These are phyloP conservation scores for Falciphora oryzae DNA, from an alignment of 2,329 filamentous ascomycete genomes.

Conservation along the genomic window DNA sequence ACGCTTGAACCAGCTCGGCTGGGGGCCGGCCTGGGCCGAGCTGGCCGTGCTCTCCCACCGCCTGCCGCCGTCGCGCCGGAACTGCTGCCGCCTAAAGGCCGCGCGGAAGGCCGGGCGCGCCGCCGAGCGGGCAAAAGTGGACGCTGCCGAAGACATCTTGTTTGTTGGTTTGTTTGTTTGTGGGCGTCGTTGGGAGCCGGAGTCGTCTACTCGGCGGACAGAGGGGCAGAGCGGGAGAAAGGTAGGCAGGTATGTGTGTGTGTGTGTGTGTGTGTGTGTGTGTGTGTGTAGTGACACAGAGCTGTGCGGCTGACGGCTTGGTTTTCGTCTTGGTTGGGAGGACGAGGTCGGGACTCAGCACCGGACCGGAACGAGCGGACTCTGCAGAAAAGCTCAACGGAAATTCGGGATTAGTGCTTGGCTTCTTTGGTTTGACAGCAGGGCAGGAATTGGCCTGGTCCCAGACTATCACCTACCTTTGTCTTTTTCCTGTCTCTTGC, in stretches of 20 bases:
- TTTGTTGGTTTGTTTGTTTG: background rate
- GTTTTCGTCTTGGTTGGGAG: background rate
- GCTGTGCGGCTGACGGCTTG: background rate
- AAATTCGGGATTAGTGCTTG: background rate
- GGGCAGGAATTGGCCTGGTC: too few relatives aligned
- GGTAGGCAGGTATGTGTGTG: background rate
- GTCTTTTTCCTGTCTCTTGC: too few relatives aligned
- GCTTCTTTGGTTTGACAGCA: too few relatives aligned
- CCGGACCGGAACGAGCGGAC: background rate
- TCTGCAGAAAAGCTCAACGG: background rate
- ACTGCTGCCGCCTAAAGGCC: conserved; percentile 42
- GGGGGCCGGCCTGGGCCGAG: conserved; percentile 35
- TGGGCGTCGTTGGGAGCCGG: too few relatives aligned
- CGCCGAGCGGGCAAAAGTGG: conserved; percentile 42
- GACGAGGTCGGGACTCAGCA: background rate
- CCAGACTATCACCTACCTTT: background rate
- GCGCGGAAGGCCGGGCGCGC: conserved; percentile 51
- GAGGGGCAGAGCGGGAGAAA: background rate
- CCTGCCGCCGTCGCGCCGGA: conserved; percentile 38
- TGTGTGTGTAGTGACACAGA: background rate
- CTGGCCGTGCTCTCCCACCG: conserved; percentile 55
- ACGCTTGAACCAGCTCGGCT: conserved; percentile 61
- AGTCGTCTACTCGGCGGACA: background rate
- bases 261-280: background rate
- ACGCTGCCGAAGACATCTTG: conserved; percentile 37